Conservation (phyloP, 495 filamentous ascomycete genomes). For the Hyphodiscus hymeniophilus region DNA sequence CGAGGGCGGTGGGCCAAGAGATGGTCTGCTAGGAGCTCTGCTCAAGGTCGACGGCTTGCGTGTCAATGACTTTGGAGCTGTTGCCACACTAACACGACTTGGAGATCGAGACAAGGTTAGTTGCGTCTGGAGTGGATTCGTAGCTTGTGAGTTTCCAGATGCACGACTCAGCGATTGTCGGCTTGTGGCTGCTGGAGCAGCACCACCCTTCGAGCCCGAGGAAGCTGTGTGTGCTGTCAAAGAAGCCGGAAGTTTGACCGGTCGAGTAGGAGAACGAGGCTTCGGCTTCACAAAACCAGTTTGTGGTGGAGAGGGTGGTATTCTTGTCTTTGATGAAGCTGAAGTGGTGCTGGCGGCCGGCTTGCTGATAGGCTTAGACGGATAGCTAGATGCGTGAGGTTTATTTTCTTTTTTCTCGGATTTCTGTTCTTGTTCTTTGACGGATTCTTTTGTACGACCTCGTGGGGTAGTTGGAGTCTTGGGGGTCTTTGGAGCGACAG, state of each 20-base stretch:
- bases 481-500: conserved; percentile 22
- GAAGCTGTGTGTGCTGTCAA: conserved; percentile 56
- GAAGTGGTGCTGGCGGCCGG: conserved; percentile 24
- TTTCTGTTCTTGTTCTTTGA: conserved; percentile 3
- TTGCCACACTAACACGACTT: conserved; percentile 13
- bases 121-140: conserved; percentile 5
- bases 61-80: conserved; percentile 9
- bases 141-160: conserved; percentile 15
- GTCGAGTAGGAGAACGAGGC: conserved; percentile 56
- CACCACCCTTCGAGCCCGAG: conserved; percentile 45
- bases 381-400: conserved; percentile 9
- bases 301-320: conserved; percentile 28
- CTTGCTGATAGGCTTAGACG: conserved; percentile 19
- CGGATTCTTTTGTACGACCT: conserved; percentile 2
- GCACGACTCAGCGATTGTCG: conserved; percentile 19
- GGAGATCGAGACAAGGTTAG: conserved; percentile 10
- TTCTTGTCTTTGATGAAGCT: conserved; percentile 27
- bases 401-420: conserved; percentile 9
- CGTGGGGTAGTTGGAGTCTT: conserved; percentile 15
- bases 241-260: conserved; percentile 51
- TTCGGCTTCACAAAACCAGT: conserved; percentile 48
- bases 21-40: conserved; percentile 28
- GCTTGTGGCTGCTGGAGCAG: conserved; percentile 3
- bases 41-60: conserved; percentile 20
- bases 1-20: conserved; percentile 41